Evolutionary conservation across 2,329 filamentous ascomycete genomes (phyloP), one percentile per base, ranked within the genome.

Genomic region (Macrophomina pseudophaseolina): DNA sequence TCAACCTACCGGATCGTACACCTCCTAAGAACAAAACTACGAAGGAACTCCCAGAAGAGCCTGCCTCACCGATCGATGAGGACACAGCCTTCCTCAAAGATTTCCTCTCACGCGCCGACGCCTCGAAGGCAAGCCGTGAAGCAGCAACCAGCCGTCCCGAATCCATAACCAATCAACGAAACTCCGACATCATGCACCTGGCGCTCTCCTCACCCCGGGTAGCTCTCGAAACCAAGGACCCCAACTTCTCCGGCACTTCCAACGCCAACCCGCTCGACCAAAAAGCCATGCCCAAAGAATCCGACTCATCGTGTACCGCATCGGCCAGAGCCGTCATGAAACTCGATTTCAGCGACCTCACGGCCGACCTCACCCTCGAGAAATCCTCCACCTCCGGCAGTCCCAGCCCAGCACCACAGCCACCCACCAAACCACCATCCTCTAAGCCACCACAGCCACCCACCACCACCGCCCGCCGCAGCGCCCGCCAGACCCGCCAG

Each of bases 41-140:
- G 16, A 42, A 67, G 16, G 52, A 49, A 18, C 6, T 49, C 5
- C 11, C 42, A 14, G 53, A 66, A 44, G 54, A 65, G 28, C 40
- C 53, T 16, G 23, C 64, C 14, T 66, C 64, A 66, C 68, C 77
- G 71, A 56, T 84, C 68, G 73, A 80, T 46, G 81, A 83, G 65
- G 82, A 84, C 67, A 84, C 82, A 7, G 82, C 81, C 1, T 72
- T 83, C 16, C 73, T 85, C 5, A 82, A 82, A 67, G 81, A 82
- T 42, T 85, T 84, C 69, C 76, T 85, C 49, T 81, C 74, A 18
- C 80, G 82, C 8, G 81, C 81, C n/a, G 81, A 79, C n/a, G 79
- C 81, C 35, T 82, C 75, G 69, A 84, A 82, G 70, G 74, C 79
- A 18, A 68, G 62, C 65, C 79, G 76, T 58, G 72, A 78, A 28